phyloP scores from a whole-genome alignment of 208 protist genomes.

The Acanthamoeba royreba region DNA sequence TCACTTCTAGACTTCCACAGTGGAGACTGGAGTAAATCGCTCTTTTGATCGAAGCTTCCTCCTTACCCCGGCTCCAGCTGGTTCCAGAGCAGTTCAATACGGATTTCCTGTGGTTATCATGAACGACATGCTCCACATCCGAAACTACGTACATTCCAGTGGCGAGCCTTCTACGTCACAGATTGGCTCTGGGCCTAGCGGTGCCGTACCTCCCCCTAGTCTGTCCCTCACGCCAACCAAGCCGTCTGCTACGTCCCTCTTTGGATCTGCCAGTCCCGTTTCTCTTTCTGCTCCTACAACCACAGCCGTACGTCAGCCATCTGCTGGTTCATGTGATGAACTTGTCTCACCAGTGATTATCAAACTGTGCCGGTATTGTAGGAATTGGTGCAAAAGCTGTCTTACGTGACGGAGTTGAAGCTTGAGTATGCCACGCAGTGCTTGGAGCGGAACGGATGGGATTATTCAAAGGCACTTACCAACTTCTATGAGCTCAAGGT shows the following conservation, averaged over 20 bases:
- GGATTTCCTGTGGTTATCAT: constrained; percentile 14
- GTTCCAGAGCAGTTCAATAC: not conserved
- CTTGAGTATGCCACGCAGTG: not conserved
- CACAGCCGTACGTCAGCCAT: too few relatives aligned
- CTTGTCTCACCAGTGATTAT: too few relatives aligned
- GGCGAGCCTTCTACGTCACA: not conserved
- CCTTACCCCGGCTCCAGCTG: constrained; percentile 14
- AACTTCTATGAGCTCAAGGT: constrained; percentile 52
- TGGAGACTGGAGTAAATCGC: constrained; percentile 32
- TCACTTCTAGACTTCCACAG: too few relatives aligned
- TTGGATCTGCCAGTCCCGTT: not conserved
- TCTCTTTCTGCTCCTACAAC: not conserved
- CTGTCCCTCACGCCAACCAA: not conserved
- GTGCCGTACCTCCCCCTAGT: not conserved
- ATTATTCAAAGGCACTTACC: constrained; percentile 31
- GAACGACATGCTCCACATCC: constrained; percentile 45
- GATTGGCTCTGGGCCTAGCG: not conserved
- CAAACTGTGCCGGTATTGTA: too few relatives aligned
- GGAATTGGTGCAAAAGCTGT: constrained; percentile 34
- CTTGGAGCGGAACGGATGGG: constrained; percentile 33
- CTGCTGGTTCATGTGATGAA: too few relatives aligned
- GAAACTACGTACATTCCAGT: not conserved
- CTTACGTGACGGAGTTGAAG: constrained; percentile 33
- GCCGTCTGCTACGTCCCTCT: not conserved
- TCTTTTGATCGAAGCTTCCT: constrained; percentile 46